Conservation (phyloP, 768 basidiomycete genomes). For the Auricularia cornea region DNA sequence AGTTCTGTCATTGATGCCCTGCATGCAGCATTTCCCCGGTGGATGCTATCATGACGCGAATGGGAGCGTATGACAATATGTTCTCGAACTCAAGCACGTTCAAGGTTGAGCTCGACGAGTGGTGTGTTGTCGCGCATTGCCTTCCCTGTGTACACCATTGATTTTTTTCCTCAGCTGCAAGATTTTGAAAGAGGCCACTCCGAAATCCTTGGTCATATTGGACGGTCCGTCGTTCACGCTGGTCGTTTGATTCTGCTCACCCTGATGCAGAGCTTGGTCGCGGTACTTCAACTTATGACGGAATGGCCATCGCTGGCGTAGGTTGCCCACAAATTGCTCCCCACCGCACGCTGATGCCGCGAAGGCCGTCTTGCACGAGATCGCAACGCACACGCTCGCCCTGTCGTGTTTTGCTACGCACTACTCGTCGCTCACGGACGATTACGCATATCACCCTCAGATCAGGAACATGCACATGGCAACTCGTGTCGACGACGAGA, state of each 20-base stretch:
- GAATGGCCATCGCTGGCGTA: constrained; percentile 96
- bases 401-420: constrained; percentile 97
- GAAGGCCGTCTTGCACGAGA: constrained; percentile 85
- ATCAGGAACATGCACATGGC: constrained; percentile 95
- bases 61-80: constrained; percentile 99
- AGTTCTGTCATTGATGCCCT: constrained; percentile 1
- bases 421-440: constrained; percentile 91
- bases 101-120: constrained; percentile 98
- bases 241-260: constrained; percentile 4
- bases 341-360: neutral
- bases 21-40: constrained; percentile 67
- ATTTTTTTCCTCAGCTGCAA: no score
- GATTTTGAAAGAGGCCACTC: constrained; percentile 88
- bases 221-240: constrained; percentile 53
- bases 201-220: constrained; percentile 86
- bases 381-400: constrained; percentile 87
- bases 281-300: constrained; percentile 95
- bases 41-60: constrained; percentile 88
- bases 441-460: constrained; percentile 86
- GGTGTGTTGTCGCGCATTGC: constrained; percentile 36
- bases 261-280: constrained; percentile 70
- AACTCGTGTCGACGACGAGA: constrained; percentile 87
- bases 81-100: constrained; percentile 92
- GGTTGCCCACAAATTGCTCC: constrained; percentile 12
- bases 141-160: no score